Conservation (phyloP, 352 stramenopile species). For the Phytopythium chamaehyphon region DNA sequence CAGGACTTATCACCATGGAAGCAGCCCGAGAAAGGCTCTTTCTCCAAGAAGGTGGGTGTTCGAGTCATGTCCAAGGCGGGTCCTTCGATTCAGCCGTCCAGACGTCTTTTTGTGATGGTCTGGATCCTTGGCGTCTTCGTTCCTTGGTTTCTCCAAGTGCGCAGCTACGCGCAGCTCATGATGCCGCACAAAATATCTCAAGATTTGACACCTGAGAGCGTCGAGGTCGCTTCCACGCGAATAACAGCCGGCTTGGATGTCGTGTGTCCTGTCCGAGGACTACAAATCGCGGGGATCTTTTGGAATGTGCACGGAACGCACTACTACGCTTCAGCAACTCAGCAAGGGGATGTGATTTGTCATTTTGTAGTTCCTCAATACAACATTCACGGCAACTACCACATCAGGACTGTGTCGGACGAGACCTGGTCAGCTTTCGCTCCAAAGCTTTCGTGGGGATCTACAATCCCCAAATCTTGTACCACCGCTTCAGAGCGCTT, state of each 20-base stretch:
- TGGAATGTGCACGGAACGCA: constrained; percentile 15
- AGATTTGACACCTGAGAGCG: constrained; percentile 3
- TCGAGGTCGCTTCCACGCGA: neutral
- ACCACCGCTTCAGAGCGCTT: constrained; percentile 10
- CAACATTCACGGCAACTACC: constrained; percentile 19
- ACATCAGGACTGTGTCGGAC: constrained; percentile 4
- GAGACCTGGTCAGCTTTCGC: neutral
- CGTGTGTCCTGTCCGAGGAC: neutral
- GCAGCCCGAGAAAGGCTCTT: no score
- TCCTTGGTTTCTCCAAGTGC: constrained; percentile 12
- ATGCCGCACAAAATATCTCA: constrained; percentile 13
- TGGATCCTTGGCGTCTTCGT: constrained; percentile 11
- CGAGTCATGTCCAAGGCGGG: no score
- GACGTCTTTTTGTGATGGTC: constrained; percentile 6
- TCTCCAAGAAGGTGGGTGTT: no score
- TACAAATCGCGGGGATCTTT: constrained; percentile 6
- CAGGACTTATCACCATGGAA: no score
- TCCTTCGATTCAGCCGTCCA: neutral
- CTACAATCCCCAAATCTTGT: no score
- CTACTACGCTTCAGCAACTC: constrained; percentile 6
- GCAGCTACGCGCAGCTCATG: constrained; percentile 18
- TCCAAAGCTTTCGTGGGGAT: no score
- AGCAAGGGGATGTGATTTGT: constrained; percentile 3
- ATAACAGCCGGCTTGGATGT: neutral
- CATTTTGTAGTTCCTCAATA: constrained; percentile 20